A percentile compares a stretch with the other conserved stretches of the same genome.
Conservation (phyloP, 164 flowering plant species). For the Echeveria elegans region DNA sequence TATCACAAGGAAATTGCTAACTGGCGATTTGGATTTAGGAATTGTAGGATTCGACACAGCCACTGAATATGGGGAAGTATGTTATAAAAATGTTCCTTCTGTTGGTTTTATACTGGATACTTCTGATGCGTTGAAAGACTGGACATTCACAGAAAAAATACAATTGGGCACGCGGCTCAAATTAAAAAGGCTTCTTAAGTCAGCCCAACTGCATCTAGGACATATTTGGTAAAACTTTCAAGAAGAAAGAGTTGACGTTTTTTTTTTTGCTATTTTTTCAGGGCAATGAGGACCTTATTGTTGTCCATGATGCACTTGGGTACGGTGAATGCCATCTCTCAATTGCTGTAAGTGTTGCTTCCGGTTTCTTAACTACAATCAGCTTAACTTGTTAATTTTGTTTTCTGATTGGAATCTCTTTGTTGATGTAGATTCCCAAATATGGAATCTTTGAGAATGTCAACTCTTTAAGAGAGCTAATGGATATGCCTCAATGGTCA, state of each 20-base stretch:
- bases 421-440: conserved; percentile 63
- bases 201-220: too few species aligned
- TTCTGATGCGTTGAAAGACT: too few species aligned
- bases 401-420: not conserved
- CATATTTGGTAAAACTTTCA: not conserved
- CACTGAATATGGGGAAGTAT: conserved; percentile 82
- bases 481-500: conserved; percentile 98
- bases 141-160: too few species aligned
- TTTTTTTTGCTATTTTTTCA: conserved; percentile 14
- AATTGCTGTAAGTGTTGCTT: conserved; percentile 54
- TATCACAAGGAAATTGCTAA: conserved; percentile 72
- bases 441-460: conserved; percentile 95
- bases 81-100: not conserved
- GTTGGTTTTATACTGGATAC: not conserved
- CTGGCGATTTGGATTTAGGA: conserved; percentile 96
- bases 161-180: too few species aligned
- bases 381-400: too few species aligned
- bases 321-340: conserved; percentile 89
- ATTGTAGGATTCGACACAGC: conserved; percentile 83
- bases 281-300: conserved; percentile 75
- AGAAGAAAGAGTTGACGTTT: not conserved
- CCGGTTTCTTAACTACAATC: not conserved
- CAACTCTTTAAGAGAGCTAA: conserved; percentile 70
- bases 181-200: too few species aligned
- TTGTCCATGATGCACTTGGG: conserved; percentile 86